Evolutionary conservation across 1,284 basidiomycete genomes (phyloP).

Genomic region (Malassezia cuniculi): DNA sequence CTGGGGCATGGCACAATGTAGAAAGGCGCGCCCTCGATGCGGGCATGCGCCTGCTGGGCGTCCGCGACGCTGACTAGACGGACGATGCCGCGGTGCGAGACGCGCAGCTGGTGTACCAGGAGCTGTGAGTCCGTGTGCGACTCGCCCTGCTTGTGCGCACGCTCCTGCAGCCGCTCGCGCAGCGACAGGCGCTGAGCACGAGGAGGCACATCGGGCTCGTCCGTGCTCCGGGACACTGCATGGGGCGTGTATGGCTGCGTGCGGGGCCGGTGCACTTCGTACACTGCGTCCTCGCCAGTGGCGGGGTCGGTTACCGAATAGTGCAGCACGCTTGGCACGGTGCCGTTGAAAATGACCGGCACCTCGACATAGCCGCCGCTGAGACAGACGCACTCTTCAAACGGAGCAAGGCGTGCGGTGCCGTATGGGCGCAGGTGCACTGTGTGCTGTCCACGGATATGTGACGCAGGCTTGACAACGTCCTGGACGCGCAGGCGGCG

Average conservation of each 20-base stretch:
- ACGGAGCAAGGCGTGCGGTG: slow-evolving; percentile 67
- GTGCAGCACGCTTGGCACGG: slow-evolving; percentile 58
- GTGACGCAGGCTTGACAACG: slow-evolving; percentile 46
- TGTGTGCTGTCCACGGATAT: slow-evolving; percentile 75
- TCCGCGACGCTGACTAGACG: slow-evolving; percentile 37
- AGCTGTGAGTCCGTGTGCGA: slow-evolving; percentile 5
- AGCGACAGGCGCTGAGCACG: slow-evolving; percentile 3
- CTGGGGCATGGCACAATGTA: slow-evolving; percentile 37
- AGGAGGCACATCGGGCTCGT: slow-evolving; percentile 11
- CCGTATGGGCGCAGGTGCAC: slow-evolving; percentile 68
- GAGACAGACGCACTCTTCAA: slow-evolving; percentile 54
- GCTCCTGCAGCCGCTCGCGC: slow-evolving; percentile 9
- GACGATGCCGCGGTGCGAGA: slow-evolving; percentile 26
- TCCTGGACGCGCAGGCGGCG: slow-evolving; percentile 45
- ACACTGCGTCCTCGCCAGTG: slow-evolving; percentile 49
- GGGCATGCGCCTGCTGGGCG: slow-evolving; percentile 28
- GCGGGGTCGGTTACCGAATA: slow-evolving; percentile 66
- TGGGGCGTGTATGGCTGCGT: not conserved
- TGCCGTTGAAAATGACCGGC: slow-evolving; percentile 80
- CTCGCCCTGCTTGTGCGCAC: not conserved
- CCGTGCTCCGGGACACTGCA: not conserved
- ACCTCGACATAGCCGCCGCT: slow-evolving; percentile 54
- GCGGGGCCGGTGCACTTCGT: slow-evolving; percentile 50
- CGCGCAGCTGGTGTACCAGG: slow-evolving; percentile 26
- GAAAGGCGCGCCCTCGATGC: slow-evolving; percentile 23